These are phyloP conservation scores for Macrophomina phaseolina DNA, from an alignment of 2,329 filamentous ascomycete species.

Conservation along the genomic window DNA sequence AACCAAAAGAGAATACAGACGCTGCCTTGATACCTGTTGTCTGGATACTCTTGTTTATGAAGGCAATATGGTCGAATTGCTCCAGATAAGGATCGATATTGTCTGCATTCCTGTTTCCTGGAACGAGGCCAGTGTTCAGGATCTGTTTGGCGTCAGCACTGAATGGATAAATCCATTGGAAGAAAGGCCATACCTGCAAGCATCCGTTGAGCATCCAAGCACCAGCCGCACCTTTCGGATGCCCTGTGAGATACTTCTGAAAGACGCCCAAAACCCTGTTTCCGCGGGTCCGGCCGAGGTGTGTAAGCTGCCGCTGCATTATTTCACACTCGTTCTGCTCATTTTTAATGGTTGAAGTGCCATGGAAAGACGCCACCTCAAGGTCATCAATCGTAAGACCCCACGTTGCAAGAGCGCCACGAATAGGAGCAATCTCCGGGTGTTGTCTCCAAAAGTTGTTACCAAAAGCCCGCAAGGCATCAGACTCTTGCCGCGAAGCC, in stretches of 20 bases:
- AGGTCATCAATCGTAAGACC: slow-evolving; percentile 48
- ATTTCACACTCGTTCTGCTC: slow-evolving; percentile 49
- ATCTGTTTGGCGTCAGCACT: slow-evolving; percentile 48
- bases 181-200: slow-evolving; percentile 36
- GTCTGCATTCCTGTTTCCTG: slow-evolving; percentile 48
- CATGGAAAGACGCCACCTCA: slow-evolving; percentile 47
- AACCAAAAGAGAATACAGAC: slow-evolving; percentile 52
- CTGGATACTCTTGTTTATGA: slow-evolving; percentile 38
- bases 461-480: slow-evolving; percentile 4
- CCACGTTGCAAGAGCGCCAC: slow-evolving; percentile 45
- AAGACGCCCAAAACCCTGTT: slow-evolving; percentile 42
- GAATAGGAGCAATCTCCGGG: slow-evolving; percentile 40
- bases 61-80: slow-evolving; percentile 40
- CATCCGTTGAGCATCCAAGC: slow-evolving; percentile 44
- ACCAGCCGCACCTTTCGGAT: slow-evolving; percentile 46
- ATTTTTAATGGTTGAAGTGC: slow-evolving; percentile 48
- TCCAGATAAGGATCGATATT: slow-evolving; percentile 38
- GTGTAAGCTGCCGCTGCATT: slow-evolving; percentile 43
- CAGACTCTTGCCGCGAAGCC: neutral
- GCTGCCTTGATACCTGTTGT: slow-evolving; percentile 42
- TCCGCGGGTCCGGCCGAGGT: slow-evolving; percentile 44
- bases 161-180: slow-evolving; percentile 38
- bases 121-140: slow-evolving; percentile 40
- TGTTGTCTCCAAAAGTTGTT: slow-evolving; percentile 32
- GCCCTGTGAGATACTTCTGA: slow-evolving; percentile 49